Conservation (phyloP, 1,284 basidiomycete genomes). For the Heterobasidion occidentale region DNA sequence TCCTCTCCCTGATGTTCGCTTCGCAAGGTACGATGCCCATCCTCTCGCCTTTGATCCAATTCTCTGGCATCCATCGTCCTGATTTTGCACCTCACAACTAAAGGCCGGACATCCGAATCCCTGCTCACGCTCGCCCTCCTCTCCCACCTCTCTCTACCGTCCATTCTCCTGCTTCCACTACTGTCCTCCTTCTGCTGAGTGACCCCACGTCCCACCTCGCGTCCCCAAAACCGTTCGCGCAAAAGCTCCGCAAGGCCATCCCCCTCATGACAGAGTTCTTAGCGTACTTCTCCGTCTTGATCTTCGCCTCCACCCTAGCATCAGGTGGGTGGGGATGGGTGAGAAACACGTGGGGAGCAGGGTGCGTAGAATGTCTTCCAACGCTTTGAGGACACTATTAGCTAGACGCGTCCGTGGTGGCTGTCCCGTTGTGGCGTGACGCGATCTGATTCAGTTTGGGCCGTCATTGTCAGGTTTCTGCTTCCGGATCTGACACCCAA, state of each 20-base stretch:
- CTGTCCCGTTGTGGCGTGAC: not conserved
- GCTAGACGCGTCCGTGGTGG: too few species aligned
- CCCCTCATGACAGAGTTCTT: conserved; percentile 41
- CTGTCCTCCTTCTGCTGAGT: conserved; percentile 57
- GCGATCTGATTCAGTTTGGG: not conserved
- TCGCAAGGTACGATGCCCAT: conserved; percentile 40
- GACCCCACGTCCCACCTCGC: conserved; percentile 58
- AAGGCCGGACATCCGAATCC: conserved; percentile 48
- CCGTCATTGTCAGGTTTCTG: conserved; percentile 16
- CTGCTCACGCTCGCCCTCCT: conserved; percentile 64
- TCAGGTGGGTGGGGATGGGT: conserved; percentile 63
- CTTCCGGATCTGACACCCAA: conserved; percentile 90
- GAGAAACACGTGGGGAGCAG: conserved; percentile 74
- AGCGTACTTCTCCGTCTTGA: conserved; percentile 41
- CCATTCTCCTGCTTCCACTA: conserved; percentile 55
- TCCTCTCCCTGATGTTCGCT: conserved; percentile 70
- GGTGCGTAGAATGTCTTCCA: conserved; percentile 40
- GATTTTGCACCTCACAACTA: not conserved
- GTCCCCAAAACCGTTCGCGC: conserved; percentile 40
- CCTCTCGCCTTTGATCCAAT: too few species aligned
- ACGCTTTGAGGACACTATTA: not conserved
- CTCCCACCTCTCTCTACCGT: conserved; percentile 66
- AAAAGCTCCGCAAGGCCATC: conserved; percentile 25
- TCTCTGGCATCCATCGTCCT: too few species aligned
- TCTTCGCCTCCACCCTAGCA: conserved; percentile 40